Base-by-base conservation (phyloP, 495 filamentous ascomycete genomes). In the Penicillium argentinense region DNA sequence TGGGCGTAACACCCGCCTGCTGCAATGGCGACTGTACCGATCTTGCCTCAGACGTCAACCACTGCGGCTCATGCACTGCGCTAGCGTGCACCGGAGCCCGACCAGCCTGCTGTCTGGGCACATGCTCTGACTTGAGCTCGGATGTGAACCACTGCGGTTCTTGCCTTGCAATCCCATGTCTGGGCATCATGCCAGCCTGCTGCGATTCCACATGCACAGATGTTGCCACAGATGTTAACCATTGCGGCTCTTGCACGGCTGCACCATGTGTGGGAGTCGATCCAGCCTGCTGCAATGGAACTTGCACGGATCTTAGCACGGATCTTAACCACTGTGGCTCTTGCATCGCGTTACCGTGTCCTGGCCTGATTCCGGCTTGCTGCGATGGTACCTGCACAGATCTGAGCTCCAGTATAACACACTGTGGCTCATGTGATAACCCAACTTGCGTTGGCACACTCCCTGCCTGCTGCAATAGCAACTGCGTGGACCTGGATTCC, bases 371-470 rank as follows among this genome's bases (percentile, higher is more conserved):
- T 5, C 47, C 55, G 29, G 39, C 39, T 27, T 58, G 51, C n/a
- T 58, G 55, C 22, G 39, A 19, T 45, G 51, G 55, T 4, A 30
- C 21, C 11, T 54, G 55, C 33, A 22, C 37, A 5, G 47, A 51
- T 43, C 24, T 59, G 1, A 40, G 38, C 9, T 26, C 18, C 14
- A 39, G 32, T 19, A 24, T 45, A 1, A 36, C n/a, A 8, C 42
- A 51, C 25, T 58, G 55, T 22, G 55, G 55, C 29, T 28, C 51
- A n/a, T 58, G 55, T 36, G 23, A 16, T 24, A 25, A 22, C 0
- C 22, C 48, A 17, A 30, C 41, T 1, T 51, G 48, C 27, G 39
- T 13, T 14, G 48, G 48, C 9, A 40, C 14, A 25, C 30, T 53
- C 12, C 49, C 54, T 18, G 39, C 42, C 19, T 58, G 51, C 13